Evolutionary conservation across 2,329 filamentous ascomycete species (phyloP), one percentile per base, ranked within the genome.

Genomic region (Dactylellina sp.): DNA sequence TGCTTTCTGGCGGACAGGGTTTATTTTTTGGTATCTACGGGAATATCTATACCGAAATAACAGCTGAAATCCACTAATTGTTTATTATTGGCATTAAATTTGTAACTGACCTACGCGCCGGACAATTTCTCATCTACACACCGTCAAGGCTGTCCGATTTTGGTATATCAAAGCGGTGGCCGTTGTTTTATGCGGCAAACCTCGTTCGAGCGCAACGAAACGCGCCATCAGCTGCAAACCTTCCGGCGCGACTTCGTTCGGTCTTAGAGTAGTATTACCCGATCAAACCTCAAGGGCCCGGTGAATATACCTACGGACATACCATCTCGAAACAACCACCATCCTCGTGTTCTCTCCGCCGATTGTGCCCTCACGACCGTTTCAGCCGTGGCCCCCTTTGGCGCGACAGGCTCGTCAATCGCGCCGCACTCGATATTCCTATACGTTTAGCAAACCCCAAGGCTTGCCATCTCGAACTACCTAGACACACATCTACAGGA

Each of bases 141-240:
- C 7, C n/a, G 39, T 42, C 9, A 42, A 42, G n/a, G n/a, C 7
- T 42, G 6, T 46, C 20, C 39, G 39, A 40, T 14, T 40, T 16
- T 4, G 37, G 37, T 40, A 32, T 32, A 32, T 40, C 11, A 16
- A 40, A 40, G 11, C 11, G 37, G 46, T 14, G 12, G 2, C 46
- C 6, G n/a, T 24, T 25, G 16, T 20, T 53, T 44, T 66, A 53
- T 66, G 62, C 62, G 62, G 62, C 62, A 52, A 24, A 11, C 18
- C 52, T 32, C 53, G 16, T 28, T 32, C 28, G 9, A 9, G 9
- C 28, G 28, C 4, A 66, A 4, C 40, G 35, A 49, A 68, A 60
- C 55, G 63, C 63, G 63, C 53, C 63, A 68, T 60, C 63, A 40
- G 24, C 63, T 53, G 44, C 63, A 59, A 68, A 68, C 55, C 22